A percentile compares a stretch with the other conserved stretches of the same genome.
Evolutionary conservation across 2,329 filamentous ascomycete genomes (phyloP).

Genomic region (Coleophoma crateriformis): DNA sequence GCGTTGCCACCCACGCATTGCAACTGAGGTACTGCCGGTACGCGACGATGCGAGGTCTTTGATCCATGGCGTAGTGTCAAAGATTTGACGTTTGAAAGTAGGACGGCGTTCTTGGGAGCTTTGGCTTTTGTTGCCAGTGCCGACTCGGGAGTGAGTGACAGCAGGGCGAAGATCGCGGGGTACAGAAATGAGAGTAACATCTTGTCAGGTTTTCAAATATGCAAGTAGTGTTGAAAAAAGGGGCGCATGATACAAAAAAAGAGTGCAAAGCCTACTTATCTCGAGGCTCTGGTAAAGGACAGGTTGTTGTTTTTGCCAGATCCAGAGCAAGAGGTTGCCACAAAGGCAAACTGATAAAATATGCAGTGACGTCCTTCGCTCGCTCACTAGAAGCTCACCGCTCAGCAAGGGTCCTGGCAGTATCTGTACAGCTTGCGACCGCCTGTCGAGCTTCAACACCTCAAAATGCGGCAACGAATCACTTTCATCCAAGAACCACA

Average conservation of each 20-base stretch:
- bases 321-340: background rate
- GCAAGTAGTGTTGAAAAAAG: background rate
- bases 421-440: conserved; percentile 1
- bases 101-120: conserved; percentile 39
- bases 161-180: conserved; percentile 15
- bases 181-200: conserved; percentile 15
- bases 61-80: conserved; percentile 69
- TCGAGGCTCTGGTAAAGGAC: conserved; percentile 9
- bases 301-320: conserved; percentile 8
- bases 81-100: conserved; percentile 63
- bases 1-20: conserved; percentile 64
- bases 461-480: conserved; percentile 67
- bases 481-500: conserved; percentile 71
- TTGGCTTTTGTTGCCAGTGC: conserved; percentile 9
- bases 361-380: background rate
- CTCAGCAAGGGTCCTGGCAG: conserved; percentile 8
- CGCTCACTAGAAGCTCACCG: conserved; percentile 1
- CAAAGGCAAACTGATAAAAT: background rate
- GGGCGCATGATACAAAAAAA: background rate
- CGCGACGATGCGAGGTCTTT: conserved; percentile 70
- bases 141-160: conserved; percentile 22
- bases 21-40: conserved; percentile 72
- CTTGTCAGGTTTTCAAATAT: background rate
- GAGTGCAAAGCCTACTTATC: background rate
- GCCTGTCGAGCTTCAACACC: conserved; percentile 1